phyloP scores from a whole-genome alignment of 129 eudicot species.

The Chrysanthemum lavandulifolium region DNA sequence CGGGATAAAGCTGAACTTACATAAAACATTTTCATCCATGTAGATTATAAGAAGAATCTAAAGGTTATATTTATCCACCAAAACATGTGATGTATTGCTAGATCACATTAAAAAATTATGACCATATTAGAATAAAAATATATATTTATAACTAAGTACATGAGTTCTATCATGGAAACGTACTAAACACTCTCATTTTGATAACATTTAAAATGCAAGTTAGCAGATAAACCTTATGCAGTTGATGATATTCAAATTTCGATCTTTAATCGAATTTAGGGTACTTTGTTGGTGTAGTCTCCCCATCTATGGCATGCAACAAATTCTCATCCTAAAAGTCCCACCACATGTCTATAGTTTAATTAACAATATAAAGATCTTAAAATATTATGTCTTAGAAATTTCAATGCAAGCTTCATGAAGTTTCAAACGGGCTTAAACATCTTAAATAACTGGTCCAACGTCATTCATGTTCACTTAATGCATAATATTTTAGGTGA shows the following conservation, averaged over 20 bases:
- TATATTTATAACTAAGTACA: background rate
- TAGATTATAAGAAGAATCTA: background rate
- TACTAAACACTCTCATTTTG: background rate
- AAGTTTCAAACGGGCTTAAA: background rate
- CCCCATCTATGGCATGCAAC: conserved; percentile 4
- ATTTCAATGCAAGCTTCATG: background rate
- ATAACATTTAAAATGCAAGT: background rate
- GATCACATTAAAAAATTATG: too few relatives aligned
- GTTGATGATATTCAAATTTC: background rate
- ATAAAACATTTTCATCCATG: background rate
- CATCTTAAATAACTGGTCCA: background rate
- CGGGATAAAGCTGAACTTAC: background rate
- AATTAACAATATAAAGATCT: background rate
- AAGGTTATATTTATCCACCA: background rate
- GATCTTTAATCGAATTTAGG: background rate
- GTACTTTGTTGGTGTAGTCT: background rate
- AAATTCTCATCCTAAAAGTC: conserved; percentile 8
- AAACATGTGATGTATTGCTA: background rate
- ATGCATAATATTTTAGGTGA: background rate
- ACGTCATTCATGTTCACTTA: background rate
- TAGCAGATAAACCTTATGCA: background rate
- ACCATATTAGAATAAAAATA: too few relatives aligned
- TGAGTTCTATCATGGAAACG: background rate
- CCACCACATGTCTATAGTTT: background rate
- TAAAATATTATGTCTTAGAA: background rate